Evolutionary conservation across 2,329 filamentous ascomycete genomes (phyloP), one percentile per base, ranked within the genome.

Genomic region (Cladosporium velox): DNA sequence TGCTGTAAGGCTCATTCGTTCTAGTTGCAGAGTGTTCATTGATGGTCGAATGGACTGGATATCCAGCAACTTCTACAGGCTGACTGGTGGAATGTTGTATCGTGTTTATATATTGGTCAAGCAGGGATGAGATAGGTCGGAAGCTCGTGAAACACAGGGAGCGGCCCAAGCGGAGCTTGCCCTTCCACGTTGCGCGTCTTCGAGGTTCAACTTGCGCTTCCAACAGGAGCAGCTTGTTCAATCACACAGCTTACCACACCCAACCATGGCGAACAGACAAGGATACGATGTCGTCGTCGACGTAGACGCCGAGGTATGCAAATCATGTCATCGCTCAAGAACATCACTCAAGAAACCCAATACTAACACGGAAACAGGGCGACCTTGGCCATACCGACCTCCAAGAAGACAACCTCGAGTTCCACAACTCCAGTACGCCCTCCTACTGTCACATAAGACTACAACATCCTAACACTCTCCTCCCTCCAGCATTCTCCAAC

Each of bases 201-300:
- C 18, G 28, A 32, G n/a, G 52, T 35, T 35, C 52, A 34, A 7
- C 52, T 34, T 38, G 30, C 54, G 26, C 24, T 57, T 57, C 14
- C 24, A 52, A 55, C 52, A 34, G 51, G 26, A 55, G 52, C 15
- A 34, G 28, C 28, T 55, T 28, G 30, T 58, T 34, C 14, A 35
- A 41, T 32, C 59, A 24, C 28, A 61, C 12, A 21, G 58, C 32
- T 44, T 34, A 59, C 60, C 59, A 60, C 60, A 32, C 52, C 12
- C 18, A n/a, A 55, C 52, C 15, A 78, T 78, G 76, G 72, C 73
- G 54, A 91, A 91, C 79, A 86, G 91, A 76, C 72, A 73, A 64
- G 93, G 93, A 73, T 99, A 99, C 79, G 95, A 99, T 83, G 95
- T 96, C 68, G 94, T 99, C 71, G 95, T 99, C 67, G 95, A 99